Base-by-base conservation (phyloP, 208 protist species). In the Leptomonas pyrrhocoris region DNA sequence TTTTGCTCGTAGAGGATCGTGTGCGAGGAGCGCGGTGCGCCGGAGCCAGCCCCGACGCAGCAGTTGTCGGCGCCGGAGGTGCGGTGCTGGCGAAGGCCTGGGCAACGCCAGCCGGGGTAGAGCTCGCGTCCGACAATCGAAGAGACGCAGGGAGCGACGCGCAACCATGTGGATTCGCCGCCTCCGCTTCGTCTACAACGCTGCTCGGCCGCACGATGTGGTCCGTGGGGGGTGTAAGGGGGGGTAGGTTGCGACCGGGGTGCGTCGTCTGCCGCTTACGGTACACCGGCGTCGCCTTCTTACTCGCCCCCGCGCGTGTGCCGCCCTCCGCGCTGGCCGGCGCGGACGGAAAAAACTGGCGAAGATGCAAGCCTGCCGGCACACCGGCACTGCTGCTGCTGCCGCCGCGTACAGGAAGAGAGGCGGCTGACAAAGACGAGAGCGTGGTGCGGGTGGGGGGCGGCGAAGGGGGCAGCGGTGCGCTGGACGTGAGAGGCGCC, bases 291-390 rank as follows among this genome's bases (percentile, higher is more conserved):
- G 31, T 46, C 31, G 45, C 31, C 25, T 12, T 21, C n/a, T 25
- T 38, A 18, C 40, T 48, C 1, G 31, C 36, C 15, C n/a, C 13
- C 1, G 42, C 27, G 16, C 71, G 63, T 27, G 23, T 34, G 15
- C 40, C 15, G 15, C 67, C 72, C 23, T 73, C 76, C 13, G 76
- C 63, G 28, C 63, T 79, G 1, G 65, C 57, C 2, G 73, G 75
- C 23, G 75, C 71, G 4, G 80, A 79, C 5, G 79, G 79, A 27
- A 80, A 84, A 25, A 74, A 59, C 58, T 75, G 73, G 11, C 42
- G 50, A 8, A 63, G 66, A 19, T 36, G 53, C 48, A 18, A 31
- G 15, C 54, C 45, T 46, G n/a, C 18, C 21, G 12, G 7, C 30
- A 25, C 11, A 25, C 11, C 13, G 21, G 27, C n/a, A 42, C n/a